Base-by-base conservation (phyloP, 192 early-diverging fungal species). In the Thamnidium elegans region DNA sequence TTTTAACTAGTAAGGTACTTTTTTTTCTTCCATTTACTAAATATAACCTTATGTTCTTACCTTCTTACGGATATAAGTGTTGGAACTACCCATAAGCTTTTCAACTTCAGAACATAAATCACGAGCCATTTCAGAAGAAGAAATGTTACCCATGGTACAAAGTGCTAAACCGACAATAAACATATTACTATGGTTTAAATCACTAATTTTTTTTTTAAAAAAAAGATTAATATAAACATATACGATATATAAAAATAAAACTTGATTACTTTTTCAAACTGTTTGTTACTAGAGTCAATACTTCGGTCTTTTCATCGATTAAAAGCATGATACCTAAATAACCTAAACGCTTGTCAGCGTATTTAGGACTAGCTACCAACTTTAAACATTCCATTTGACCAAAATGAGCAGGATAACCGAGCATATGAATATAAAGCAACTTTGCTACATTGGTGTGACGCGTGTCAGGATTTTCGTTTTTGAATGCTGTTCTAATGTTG, bases 331-430 rank as follows among this genome's bases (percentile, higher is more conserved):
- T 97, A 30, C 97, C 97, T 32, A 99, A 84, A 74, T 99, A 99
- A 6, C 95, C 96, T n/a, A 99, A 78, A 58, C 96, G 86, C 75
- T 99, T 99, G 76, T 99, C 97, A 9, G 94, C 85, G 76, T 95
- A 99, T 66, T 87, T 79, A 17, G 93, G 86, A 14, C 91, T 93
- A 21, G 96, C 97, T 5, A 93, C 96, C 47, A 99, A 78, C 78
- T 99, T 99, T 36, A 99, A 78, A 72, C 97, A 99, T 74, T 99
- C 97, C 47, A 99, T 95, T 80, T 99, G 97, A 20, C 97, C 97
- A 78, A 98, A 99, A 73, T 98, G 97, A 26, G 96, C 97, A 32
- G 96, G 95, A 67, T 97, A 97, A 17, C 97, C 95, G 17, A 99
- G 86, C 92, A 99, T 92, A 70, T 97, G 93, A 62, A 99, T 97